phyloP scores from a whole-genome alignment of 2,329 filamentous ascomycete species.

The Ophioceras dolichostomum region DNA sequence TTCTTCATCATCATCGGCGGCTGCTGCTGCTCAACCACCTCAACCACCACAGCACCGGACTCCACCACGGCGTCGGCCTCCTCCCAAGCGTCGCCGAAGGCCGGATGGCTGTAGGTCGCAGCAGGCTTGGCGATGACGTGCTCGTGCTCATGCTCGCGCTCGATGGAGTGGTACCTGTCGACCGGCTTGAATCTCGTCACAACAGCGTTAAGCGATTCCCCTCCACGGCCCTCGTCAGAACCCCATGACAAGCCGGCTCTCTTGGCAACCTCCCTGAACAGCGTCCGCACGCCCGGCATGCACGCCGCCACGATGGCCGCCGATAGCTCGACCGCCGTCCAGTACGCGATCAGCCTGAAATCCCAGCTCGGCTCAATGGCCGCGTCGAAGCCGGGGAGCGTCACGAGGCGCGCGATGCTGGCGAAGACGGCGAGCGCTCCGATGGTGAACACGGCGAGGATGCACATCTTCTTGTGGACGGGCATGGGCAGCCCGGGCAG shows the following conservation, averaged over 20 bases:
- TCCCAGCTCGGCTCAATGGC: constrained; percentile 15
- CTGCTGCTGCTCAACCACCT: too few relatives aligned
- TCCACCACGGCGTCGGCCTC: too few relatives aligned
- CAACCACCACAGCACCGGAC: too few relatives aligned
- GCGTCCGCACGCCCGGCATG: constrained; percentile 5
- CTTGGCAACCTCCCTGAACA: constrained; percentile 1
- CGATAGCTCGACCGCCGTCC: constrained; percentile 6
- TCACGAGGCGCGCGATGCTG: constrained; percentile 12
- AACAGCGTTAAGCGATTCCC: too few relatives aligned
- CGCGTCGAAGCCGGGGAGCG: constrained; percentile 6
- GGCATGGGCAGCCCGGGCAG: too few relatives aligned
- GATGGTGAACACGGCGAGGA: constrained; percentile 6
- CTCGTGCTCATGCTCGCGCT: neutral
- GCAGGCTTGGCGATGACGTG: neutral
- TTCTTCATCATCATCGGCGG: too few relatives aligned
- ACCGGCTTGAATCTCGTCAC: too few relatives aligned
- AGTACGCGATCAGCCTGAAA: constrained; percentile 14
- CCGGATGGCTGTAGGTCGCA: constrained; percentile 1
- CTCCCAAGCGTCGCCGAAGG: neutral
- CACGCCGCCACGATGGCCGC: constrained; percentile 7
- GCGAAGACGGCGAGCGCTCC: constrained; percentile 5
- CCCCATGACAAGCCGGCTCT: neutral
- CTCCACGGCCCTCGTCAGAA: too few relatives aligned
- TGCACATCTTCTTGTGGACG: constrained; percentile 2
- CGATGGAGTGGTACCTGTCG: too few relatives aligned